Evolutionary conservation across 805 yeast genomes (phyloP).

Genomic region (Brettanomyces sp.): DNA sequence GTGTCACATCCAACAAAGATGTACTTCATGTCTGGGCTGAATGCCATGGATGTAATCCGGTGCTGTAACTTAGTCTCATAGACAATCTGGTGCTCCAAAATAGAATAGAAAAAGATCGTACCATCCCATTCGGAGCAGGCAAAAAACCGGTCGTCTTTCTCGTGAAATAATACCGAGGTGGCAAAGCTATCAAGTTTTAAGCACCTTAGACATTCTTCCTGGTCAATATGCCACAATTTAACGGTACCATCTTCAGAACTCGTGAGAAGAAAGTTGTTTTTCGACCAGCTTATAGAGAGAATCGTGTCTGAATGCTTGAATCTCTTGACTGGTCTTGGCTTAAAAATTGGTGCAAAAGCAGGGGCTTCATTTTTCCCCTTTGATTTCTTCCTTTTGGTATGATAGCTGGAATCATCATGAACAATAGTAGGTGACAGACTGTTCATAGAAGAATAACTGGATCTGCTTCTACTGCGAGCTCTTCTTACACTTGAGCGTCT

Average conservation of each 20-base stretch:
- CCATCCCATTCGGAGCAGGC: conserved; percentile 75
- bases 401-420: not conserved
- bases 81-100: conserved; percentile 60
- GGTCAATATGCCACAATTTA: conserved; percentile 75
- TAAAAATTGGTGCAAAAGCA: conserved; percentile 69
- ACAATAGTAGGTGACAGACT: not conserved
- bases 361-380: not conserved
- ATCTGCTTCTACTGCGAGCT: conserved; percentile 1
- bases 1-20: conserved; percentile 70
- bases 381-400: not conserved
- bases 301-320: conserved; percentile 61
- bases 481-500: conserved; percentile 6
- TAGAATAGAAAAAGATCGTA: conserved; percentile 71
- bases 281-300: conserved; percentile 79
- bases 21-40: conserved; percentile 56
- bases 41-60: conserved; percentile 65
- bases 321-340: conserved; percentile 48
- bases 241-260: conserved; percentile 83
- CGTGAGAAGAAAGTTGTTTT: conserved; percentile 68
- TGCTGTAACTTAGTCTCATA: conserved; percentile 47
- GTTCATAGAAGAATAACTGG: not conserved
- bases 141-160: conserved; percentile 79
- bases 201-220: conserved; percentile 49
- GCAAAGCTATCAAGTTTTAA: conserved; percentile 77
- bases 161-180: conserved; percentile 72